A percentile compares a stretch with the other conserved stretches of the same genome.
These are phyloP conservation scores for Nicotiana rustica DNA, from an alignment of 305 asterid genomes.

Conservation along the genomic window DNA sequence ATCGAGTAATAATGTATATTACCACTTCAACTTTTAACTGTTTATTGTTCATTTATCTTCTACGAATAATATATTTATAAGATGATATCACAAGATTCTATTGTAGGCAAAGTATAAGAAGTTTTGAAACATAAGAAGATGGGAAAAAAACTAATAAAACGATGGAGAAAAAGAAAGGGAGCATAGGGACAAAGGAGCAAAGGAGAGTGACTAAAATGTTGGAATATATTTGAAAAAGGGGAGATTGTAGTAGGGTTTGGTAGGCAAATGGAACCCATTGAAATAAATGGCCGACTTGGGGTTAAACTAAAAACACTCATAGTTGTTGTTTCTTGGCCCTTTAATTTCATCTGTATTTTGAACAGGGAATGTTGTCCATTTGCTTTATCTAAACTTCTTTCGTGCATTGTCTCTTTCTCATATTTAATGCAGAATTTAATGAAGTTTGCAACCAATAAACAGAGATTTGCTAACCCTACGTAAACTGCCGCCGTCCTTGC, in stretches of 20 bases:
- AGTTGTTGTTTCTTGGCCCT: not conserved
- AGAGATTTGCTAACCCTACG: not conserved
- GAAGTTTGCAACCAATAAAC: not conserved
- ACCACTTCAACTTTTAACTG: no score
- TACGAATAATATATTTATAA: no score
- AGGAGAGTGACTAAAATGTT: slow-evolving; percentile 16
- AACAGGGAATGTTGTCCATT: slow-evolving; percentile 8
- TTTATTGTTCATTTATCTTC: no score
- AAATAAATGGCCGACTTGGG: slow-evolving; percentile 53
- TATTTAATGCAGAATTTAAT: not conserved
- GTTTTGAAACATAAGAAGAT: not conserved
- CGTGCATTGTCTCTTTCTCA: slow-evolving; percentile 2
- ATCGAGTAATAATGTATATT: no score
- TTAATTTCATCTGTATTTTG: not conserved
- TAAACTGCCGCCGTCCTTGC: not conserved
- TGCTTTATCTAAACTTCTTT: slow-evolving; percentile 1
- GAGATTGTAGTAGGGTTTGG: slow-evolving; percentile 58
- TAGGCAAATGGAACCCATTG: slow-evolving; percentile 54
- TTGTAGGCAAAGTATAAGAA: not conserved
- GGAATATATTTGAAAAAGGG: not conserved
- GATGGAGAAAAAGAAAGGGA: not conserved
- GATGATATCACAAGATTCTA: not conserved
- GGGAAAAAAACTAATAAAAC: not conserved
- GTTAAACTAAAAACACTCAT: not conserved
- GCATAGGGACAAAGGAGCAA: not conserved